These are phyloP conservation scores for Citrus mangshanensis DNA, from an alignment of 345 rosid genomes.

Conservation along the genomic window DNA sequence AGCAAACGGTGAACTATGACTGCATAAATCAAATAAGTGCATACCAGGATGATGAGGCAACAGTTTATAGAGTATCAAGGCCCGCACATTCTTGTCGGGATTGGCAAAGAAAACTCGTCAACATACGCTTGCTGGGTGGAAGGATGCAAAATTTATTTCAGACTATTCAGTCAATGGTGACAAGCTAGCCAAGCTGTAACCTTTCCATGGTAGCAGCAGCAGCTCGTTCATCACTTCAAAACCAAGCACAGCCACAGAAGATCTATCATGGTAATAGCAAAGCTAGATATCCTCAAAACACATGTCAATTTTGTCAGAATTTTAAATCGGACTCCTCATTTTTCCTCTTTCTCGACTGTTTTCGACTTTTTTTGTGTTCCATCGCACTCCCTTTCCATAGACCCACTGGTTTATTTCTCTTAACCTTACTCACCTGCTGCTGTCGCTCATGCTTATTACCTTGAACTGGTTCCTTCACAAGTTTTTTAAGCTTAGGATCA, in stretches of 20 bases:
- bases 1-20: background rate
- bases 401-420: conserved; percentile 16
- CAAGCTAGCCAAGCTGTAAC: background rate
- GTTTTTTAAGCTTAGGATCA: conserved; percentile 71
- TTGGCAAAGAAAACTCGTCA: background rate
- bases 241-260: background rate
- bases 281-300: background rate
- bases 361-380: conserved; percentile 11
- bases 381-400: conserved; percentile 17
- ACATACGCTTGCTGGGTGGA: background rate
- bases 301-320: background rate
- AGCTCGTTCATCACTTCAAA: background rate
- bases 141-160: background rate
- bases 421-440: conserved; percentile 14
- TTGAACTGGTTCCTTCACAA: conserved; percentile 36
- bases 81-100: background rate
- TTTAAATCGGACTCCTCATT: background rate
- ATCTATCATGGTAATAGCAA: background rate
- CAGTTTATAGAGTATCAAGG: background rate
- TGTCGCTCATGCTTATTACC: conserved; percentile 18
- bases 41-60: background rate
- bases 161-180: background rate
- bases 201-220: background rate
- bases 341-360: conserved; percentile 13
- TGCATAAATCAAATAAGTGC: background rate